phyloP scores from a whole-genome alignment of 169 alveolate genomes.

The Cryptosporidium tyzzeri region DNA sequence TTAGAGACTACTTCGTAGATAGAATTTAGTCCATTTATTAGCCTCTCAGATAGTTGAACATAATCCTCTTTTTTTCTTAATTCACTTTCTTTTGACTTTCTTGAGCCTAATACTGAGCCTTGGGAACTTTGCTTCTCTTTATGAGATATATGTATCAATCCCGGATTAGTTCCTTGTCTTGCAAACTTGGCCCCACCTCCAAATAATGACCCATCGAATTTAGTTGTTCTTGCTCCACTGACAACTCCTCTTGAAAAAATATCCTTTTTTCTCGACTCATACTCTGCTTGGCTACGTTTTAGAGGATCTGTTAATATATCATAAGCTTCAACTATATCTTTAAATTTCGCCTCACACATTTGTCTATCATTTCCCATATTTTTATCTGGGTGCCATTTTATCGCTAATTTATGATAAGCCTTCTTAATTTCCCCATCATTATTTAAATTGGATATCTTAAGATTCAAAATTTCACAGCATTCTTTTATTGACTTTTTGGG shows the following conservation, averaged over 20 bases:
- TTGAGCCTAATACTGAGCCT: not conserved
- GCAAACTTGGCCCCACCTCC: slow-evolving; percentile 77
- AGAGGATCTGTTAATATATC: slow-evolving; percentile 84
- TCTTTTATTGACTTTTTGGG: slow-evolving; percentile 78
- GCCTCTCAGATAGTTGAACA: slow-evolving; percentile 28
- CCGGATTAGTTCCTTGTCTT: slow-evolving; percentile 73
- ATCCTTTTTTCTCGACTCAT: slow-evolving; percentile 51
- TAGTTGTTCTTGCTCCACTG: slow-evolving; percentile 59
- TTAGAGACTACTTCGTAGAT: slow-evolving; percentile 55
- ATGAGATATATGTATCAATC: slow-evolving; percentile 36
- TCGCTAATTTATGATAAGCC: slow-evolving; percentile 84
- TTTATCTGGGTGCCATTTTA: slow-evolving; percentile 88
- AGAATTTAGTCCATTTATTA: slow-evolving; percentile 14
- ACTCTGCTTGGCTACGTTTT: slow-evolving; percentile 79
- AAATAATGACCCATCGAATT: slow-evolving; percentile 63
- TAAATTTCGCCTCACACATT: slow-evolving; percentile 82
- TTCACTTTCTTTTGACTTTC: slow-evolving; percentile 1
- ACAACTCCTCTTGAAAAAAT: slow-evolving; percentile 53
- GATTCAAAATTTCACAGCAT: slow-evolving; percentile 82
- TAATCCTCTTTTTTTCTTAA: not conserved
- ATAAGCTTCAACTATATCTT: slow-evolving; percentile 86
- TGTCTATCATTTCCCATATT: slow-evolving; percentile 77
- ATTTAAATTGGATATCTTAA: slow-evolving; percentile 69
- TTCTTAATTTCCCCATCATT: slow-evolving; percentile 83
- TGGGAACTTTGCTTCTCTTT: not conserved